Evolutionary conservation across 2,329 filamentous ascomycete species (phyloP).

Genomic region (Alternaria sp.): DNA sequence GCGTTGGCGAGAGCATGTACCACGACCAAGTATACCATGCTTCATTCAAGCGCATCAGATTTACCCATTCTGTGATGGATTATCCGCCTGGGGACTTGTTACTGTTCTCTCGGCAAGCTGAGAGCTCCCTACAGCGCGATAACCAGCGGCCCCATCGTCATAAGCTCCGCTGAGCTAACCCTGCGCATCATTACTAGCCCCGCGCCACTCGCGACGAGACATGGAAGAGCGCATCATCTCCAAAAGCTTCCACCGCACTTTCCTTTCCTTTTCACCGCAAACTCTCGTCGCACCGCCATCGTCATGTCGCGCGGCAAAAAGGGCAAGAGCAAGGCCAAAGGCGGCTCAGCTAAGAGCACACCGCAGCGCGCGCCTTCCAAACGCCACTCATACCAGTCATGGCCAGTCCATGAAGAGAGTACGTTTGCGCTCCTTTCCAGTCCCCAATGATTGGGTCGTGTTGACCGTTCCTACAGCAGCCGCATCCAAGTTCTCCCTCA

Average conservation of each 20-base stretch:
- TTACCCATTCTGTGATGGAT: neutral
- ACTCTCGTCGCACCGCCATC: neutral
- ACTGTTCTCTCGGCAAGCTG: neutral
- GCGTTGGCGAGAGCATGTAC: neutral
- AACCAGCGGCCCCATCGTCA: conserved; percentile 8
- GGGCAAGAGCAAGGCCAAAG: conserved; percentile 38
- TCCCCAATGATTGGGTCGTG: conserved; percentile 19
- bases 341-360: conserved; percentile 28
- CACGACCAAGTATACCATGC: neutral
- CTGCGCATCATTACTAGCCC: conserved; percentile 7
- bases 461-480: conserved; percentile 30
- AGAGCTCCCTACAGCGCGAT: neutral
- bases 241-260: conserved; percentile 4
- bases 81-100: neutral
- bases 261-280: neutral
- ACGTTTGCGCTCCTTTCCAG: conserved; percentile 23
- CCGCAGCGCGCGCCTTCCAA: conserved; percentile 30
- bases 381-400: conserved; percentile 21
- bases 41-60: neutral
- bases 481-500: conserved; percentile 55
- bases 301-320: conserved; percentile 40
- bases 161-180: conserved; percentile 12
- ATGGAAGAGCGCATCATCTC: conserved; percentile 17
- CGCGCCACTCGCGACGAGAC: conserved; percentile 10
- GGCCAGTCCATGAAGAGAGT: conserved; percentile 27